Base-by-base conservation (phyloP, 495 filamentous ascomycete genomes). In the Trichoderma parareesei region DNA sequence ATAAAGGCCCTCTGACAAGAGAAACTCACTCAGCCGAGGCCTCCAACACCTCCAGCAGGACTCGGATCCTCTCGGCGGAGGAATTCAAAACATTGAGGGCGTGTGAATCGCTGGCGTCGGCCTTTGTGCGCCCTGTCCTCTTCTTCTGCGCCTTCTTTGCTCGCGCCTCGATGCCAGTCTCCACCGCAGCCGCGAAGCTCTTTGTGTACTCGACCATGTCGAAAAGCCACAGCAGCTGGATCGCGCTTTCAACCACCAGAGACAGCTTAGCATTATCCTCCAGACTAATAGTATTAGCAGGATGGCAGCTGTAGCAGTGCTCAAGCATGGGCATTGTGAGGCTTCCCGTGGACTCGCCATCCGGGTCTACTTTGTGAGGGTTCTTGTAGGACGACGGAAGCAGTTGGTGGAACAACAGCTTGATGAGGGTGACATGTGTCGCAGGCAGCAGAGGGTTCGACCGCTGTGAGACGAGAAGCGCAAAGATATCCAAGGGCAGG, bases 181-280 rank as follows among this genome's bases (percentile, higher is more conserved):
- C 76, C 16, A 90, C 80, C 0, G 86, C 83, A 2, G 69, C 65
- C 3, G 60, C 60, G 33, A 95, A 69, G 4, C 67, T 69, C 0
- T 71, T 67, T 16, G 80, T 83, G 57, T 83, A 75, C 27, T 68
- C 70, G 8, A 88, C 65, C 0, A 73, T 69, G 1, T 79, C 78
- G 38, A 35, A 35, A 35, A 64, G 67, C 67, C 77, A 76, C n/a
- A 92, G 70, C 4, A 88, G 74, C 55, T 87, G 80, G 62, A 93
- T 67, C 64, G 95, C 72, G 0, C 80, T 79, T 74, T 98, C 93
- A 0, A 97, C 72, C 61, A 90, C 71, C 3, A 97, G 74, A 4
- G 88, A 88, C 41, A 97, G 79, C 74, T 92, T 93, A 3, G 89
- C 87, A 70, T 97, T 97, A 60, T 95, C 90, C 5, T 80, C 81